phyloP scores from a whole-genome alignment of 1,139 yeast species.

The Magnusiomyces tetraspermus region DNA sequence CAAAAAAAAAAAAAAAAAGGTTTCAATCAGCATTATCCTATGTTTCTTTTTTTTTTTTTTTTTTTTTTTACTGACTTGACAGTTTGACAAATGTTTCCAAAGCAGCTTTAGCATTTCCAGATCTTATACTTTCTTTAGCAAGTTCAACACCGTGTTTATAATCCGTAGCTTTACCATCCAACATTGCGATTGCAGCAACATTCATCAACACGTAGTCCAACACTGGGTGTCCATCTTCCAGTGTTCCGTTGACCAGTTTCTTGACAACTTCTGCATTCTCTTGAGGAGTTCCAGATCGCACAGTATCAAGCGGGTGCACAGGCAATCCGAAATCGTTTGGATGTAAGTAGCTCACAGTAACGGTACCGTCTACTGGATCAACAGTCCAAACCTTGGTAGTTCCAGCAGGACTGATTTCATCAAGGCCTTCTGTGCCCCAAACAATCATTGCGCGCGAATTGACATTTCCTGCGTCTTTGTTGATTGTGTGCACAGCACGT shows the following conservation, averaged over 20 bases:
- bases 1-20: too few species aligned
- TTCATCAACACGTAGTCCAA: constrained; percentile 83
- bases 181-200: constrained; percentile 75
- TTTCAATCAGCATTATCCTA: not conserved
- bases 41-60: not conserved
- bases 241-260: constrained; percentile 47
- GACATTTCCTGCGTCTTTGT: constrained; percentile 36
- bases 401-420: constrained; percentile 88
- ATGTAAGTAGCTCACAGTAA: constrained; percentile 32
- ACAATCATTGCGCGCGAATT: constrained; percentile 65
- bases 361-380: constrained; percentile 31
- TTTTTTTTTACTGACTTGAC: constrained; percentile 10
- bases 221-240: constrained; percentile 50
- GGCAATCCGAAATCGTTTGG: constrained; percentile 67
- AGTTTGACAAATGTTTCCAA: constrained; percentile 48
- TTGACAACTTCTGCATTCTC: constrained; percentile 64
- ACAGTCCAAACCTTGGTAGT: constrained; percentile 71
- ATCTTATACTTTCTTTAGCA: constrained; percentile 58
- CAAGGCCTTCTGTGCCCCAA: constrained; percentile 83
- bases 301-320: constrained; percentile 59
- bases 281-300: constrained; percentile 76
- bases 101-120: constrained; percentile 57
- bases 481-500: constrained; percentile 57
- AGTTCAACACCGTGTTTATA: constrained; percentile 72
- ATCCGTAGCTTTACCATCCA: constrained; percentile 54